phyloP scores from a whole-genome alignment of 2,329 filamentous ascomycete species.

The Aplosporella prunicola region DNA sequence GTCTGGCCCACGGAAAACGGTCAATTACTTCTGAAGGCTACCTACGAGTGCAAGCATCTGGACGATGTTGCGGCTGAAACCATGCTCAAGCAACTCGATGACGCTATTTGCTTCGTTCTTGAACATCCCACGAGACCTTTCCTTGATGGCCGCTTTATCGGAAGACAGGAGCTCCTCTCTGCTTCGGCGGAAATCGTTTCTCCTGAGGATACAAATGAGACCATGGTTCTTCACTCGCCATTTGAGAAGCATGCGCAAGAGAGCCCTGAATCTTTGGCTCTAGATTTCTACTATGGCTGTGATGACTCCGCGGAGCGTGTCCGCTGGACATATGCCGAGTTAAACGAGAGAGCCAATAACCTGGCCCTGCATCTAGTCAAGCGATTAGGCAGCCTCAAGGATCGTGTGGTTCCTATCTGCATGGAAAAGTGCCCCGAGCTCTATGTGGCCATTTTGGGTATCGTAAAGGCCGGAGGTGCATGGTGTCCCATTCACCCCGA shows the following conservation, averaged over 20 bases:
- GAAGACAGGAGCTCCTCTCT: conserved; percentile 13
- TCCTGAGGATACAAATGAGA: background rate
- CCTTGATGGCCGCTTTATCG: conserved; percentile 13
- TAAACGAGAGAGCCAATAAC: conserved; percentile 25
- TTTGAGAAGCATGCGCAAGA: conserved; percentile 4
- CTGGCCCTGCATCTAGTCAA: conserved; percentile 23
- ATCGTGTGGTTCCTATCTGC: conserved; percentile 25
- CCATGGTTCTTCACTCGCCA: background rate
- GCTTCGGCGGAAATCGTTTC: conserved; percentile 13
- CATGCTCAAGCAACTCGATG: conserved; percentile 7
- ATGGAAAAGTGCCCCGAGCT: conserved; percentile 30
- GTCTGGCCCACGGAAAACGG: conserved; percentile 18
- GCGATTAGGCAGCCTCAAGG: conserved; percentile 17
- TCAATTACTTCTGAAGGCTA: conserved; percentile 20
- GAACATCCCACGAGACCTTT: conserved; percentile 17
- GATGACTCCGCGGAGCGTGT: background rate
- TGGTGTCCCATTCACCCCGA: conserved; percentile 33
- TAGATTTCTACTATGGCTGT: conserved; percentile 5
- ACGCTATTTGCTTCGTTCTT: conserved; percentile 13
- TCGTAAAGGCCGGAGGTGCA: conserved; percentile 34
- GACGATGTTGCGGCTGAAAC: conserved; percentile 13
- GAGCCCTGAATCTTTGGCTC: background rate
- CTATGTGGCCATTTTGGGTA: conserved; percentile 34
- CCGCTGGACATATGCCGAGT: conserved; percentile 24
- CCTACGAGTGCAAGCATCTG: conserved; percentile 19